phyloP scores from a whole-genome alignment of 1,139 yeast genomes.

The Magnusiomyces suaveolens region DNA sequence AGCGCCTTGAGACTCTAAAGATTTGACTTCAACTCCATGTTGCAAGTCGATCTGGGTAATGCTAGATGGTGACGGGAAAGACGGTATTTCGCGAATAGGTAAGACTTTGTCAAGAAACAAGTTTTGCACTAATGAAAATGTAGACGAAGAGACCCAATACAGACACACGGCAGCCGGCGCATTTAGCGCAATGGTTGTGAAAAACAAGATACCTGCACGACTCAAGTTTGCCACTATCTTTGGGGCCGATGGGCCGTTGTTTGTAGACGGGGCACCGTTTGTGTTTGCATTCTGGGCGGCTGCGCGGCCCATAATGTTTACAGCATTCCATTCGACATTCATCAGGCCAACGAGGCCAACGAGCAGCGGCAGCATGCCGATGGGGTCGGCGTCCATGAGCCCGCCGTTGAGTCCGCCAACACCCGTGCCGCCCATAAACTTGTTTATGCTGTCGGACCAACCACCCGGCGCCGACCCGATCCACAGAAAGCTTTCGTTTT shows the following conservation, averaged over 20 bases:
- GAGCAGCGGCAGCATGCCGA: slow-evolving; percentile 55
- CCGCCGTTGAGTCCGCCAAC: slow-evolving; percentile 28
- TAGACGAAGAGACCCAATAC: slow-evolving; percentile 82
- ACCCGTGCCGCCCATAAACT: background rate
- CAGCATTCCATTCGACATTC: slow-evolving; percentile 70
- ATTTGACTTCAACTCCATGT: background rate
- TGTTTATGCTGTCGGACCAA: background rate
- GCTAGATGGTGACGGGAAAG: background rate
- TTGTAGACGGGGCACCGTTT: slow-evolving; percentile 12
- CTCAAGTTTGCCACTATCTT: slow-evolving; percentile 52
- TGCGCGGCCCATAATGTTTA: slow-evolving; percentile 42
- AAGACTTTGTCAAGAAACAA: slow-evolving; percentile 55
- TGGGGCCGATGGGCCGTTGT: slow-evolving; percentile 49
- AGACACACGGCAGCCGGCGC: slow-evolving; percentile 74
- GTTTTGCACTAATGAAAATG: slow-evolving; percentile 67
- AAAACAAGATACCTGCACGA: slow-evolving; percentile 62
- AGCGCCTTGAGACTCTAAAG: background rate
- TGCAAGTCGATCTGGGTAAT: background rate
- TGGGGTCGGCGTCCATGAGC: slow-evolving; percentile 52
- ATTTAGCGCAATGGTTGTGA: slow-evolving; percentile 77
- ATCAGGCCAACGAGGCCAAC: slow-evolving; percentile 62
- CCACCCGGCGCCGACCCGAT: slow-evolving; percentile 23
- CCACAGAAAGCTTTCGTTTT: slow-evolving; percentile 45
- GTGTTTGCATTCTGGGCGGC: slow-evolving; percentile 22
- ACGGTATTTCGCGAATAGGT: slow-evolving; percentile 35